These are phyloP conservation scores for Amphicarpaea edgeworthii DNA, from an alignment of 306 rosid genomes.

Conservation along the genomic window DNA sequence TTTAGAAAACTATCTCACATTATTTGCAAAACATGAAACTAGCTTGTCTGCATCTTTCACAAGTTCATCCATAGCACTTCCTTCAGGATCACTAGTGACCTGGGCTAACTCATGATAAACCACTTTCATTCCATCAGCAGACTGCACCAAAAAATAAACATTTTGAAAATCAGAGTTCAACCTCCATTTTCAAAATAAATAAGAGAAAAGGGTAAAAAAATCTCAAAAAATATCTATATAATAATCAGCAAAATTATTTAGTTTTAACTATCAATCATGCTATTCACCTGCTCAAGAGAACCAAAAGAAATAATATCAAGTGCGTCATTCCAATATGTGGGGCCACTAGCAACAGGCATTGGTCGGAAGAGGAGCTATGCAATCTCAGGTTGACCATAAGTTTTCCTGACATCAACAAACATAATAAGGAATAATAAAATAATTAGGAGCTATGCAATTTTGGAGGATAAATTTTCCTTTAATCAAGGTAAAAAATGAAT, in stretches of 20 bases:
- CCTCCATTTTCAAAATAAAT: slow-evolving; percentile 3
- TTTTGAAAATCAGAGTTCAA: slow-evolving; percentile 37
- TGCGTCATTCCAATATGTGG: slow-evolving; percentile 98
- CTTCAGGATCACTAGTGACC: slow-evolving; percentile 89
- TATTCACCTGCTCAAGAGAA: slow-evolving; percentile 92
- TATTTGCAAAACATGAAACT: slow-evolving; percentile 93
- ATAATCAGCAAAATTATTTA: background rate
- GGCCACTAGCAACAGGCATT: slow-evolving; percentile 68
- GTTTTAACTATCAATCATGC: background rate
- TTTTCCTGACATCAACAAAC: slow-evolving; percentile 61
- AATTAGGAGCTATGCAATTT: background rate
- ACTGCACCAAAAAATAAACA: slow-evolving; percentile 62
- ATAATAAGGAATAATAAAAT: background rate
- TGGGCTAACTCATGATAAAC: slow-evolving; percentile 98
- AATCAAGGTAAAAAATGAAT: background rate
- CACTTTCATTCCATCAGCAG: slow-evolving; percentile 99
- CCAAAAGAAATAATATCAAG: slow-evolving; percentile 90
- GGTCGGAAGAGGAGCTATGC: too few relatives aligned
- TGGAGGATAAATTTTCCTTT: background rate
- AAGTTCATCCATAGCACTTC: slow-evolving; percentile 89
- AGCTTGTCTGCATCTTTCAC: slow-evolving; percentile 90
- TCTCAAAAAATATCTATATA: background rate
- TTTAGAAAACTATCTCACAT: slow-evolving; percentile 50
- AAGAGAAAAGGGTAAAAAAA: background rate
- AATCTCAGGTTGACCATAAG: too few relatives aligned